A percentile compares a stretch with the other conserved stretches of the same genome.
These are phyloP conservation scores for Suillus ampliporus DNA, from an alignment of 768 basidiomycete species.

Conservation along the genomic window DNA sequence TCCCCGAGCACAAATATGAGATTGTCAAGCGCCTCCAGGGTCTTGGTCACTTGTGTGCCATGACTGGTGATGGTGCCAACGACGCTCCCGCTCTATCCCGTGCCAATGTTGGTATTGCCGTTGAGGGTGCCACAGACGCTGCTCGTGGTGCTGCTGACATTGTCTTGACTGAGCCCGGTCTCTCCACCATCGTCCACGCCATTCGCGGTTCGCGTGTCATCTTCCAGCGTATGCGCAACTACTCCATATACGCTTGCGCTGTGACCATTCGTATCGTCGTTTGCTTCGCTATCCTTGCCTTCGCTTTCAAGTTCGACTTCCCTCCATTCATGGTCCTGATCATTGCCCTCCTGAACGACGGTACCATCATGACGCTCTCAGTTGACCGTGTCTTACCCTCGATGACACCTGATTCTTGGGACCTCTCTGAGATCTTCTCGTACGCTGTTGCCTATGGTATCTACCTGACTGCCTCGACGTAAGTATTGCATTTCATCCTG, in stretches of 20 bases:
- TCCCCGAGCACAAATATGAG: conserved; percentile 99
- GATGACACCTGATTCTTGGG: conserved; percentile 93
- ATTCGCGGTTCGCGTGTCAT: conserved; percentile 98
- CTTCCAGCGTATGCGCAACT: conserved; percentile 99
- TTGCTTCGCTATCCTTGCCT: conserved; percentile 94
- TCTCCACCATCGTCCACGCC: conserved; percentile 98
- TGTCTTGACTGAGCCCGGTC: conserved; percentile 96
- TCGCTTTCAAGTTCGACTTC: conserved; percentile 98
- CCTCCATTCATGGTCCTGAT: conserved; percentile 99
- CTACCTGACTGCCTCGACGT: conserved; percentile 93
- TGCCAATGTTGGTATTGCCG: conserved; percentile 99
- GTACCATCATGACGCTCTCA: conserved; percentile 98
- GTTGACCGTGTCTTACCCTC: conserved; percentile 96
- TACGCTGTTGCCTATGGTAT: conserved; percentile 96
- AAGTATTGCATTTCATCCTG: conserved; percentile 37
- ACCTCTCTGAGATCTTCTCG: conserved; percentile 93
- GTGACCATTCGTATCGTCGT: conserved; percentile 99
- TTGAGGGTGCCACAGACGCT: conserved; percentile 98
- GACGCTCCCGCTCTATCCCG: conserved; percentile 97
- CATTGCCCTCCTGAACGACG: conserved; percentile 96
- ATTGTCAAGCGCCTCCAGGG: conserved; percentile 98
- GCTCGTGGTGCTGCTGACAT: conserved; percentile 99
- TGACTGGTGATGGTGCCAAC: conserved; percentile 99
- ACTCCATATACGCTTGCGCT: conserved; percentile 95
- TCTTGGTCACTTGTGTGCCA: conserved; percentile 94